Evolutionary conservation across 2,329 filamentous ascomycete species (phyloP).

Genomic region (Penicillium concentricum): DNA sequence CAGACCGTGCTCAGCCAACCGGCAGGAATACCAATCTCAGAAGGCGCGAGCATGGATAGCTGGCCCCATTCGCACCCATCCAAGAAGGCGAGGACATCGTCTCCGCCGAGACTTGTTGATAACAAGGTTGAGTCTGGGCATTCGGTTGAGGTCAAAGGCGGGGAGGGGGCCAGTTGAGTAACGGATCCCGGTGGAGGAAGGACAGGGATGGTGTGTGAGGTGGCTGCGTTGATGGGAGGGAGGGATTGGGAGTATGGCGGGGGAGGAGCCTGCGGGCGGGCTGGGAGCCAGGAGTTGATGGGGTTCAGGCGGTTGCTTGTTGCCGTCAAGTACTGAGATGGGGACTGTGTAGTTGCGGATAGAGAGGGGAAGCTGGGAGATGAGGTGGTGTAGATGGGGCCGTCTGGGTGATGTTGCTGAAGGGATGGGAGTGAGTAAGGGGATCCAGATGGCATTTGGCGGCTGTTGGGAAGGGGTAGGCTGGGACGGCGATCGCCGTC

Average conservation of each 20-base stretch:
- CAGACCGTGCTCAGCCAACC: constrained; percentile 41
- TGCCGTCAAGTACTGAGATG: constrained; percentile 28
- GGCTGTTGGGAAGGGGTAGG: constrained; percentile 37
- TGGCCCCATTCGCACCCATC: constrained; percentile 37
- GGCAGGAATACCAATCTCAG: constrained; percentile 32
- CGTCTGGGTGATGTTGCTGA: constrained; percentile 36
- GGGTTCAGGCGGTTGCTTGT: constrained; percentile 39
- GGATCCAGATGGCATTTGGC: constrained; percentile 35
- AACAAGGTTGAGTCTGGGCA: constrained; percentile 25
- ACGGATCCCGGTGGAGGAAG: constrained; percentile 38
- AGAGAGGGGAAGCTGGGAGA: constrained; percentile 35
- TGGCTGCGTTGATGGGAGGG: constrained; percentile 37
- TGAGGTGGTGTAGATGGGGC: constrained; percentile 31
- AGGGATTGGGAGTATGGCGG: constrained; percentile 40
- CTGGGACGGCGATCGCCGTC: constrained; percentile 40
- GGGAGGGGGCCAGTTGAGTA: constrained; percentile 29
- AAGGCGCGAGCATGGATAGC: constrained; percentile 26
- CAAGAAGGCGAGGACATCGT: constrained; percentile 40
- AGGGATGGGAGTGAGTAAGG: constrained; percentile 37
- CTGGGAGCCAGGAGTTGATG: constrained; percentile 40
- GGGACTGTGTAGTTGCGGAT: constrained; percentile 25
- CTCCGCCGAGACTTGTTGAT: constrained; percentile 38
- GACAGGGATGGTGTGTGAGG: constrained; percentile 34
- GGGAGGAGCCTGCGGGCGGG: constrained; percentile 31
- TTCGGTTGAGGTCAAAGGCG: constrained; percentile 32